Evolutionary conservation across 352 stramenopile species (phyloP).

Genomic region (Pythium oligandrum): DNA sequence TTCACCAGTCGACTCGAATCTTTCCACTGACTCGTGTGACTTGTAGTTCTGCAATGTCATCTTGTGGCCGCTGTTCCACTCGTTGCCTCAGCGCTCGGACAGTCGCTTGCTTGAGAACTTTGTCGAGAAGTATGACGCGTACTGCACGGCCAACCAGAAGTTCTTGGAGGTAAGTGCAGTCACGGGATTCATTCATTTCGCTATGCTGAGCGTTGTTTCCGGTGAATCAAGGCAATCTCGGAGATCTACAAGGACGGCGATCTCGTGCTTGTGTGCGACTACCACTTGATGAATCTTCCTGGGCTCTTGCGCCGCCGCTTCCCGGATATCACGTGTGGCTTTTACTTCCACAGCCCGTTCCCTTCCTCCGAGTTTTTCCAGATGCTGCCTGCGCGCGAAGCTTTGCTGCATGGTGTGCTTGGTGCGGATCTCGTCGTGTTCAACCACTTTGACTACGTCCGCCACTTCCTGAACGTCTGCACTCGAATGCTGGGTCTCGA

Average conservation of each 20-base stretch:
- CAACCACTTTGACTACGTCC: slow-evolving; percentile 89
- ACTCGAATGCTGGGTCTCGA: slow-evolving; percentile 86
- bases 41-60: slow-evolving; percentile 86
- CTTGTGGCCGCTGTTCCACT: slow-evolving; percentile 90
- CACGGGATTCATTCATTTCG: too few species aligned
- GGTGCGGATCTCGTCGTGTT: slow-evolving; percentile 86
- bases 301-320: slow-evolving; percentile 70
- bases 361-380: slow-evolving; percentile 90
- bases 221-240: slow-evolving; percentile 31
- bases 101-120: slow-evolving; percentile 77
- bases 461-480: slow-evolving; percentile 82
- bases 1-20: too few species aligned
- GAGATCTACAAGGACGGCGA: slow-evolving; percentile 84
- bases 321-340: slow-evolving; percentile 74
- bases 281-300: slow-evolving; percentile 86
- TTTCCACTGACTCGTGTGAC: not conserved
- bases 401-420: slow-evolving; percentile 74
- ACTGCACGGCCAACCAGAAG: slow-evolving; percentile 83
- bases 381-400: slow-evolving; percentile 78
- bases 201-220: not conserved
- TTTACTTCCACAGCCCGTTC: slow-evolving; percentile 89
- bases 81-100: slow-evolving; percentile 74
- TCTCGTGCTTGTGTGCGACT: slow-evolving; percentile 86
- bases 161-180: slow-evolving; percentile 56
- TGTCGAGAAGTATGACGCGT: slow-evolving; percentile 83